Evolutionary conservation across 257 asterid genomes (phyloP).

Genomic region (Solanum ossicruentum): DNA sequence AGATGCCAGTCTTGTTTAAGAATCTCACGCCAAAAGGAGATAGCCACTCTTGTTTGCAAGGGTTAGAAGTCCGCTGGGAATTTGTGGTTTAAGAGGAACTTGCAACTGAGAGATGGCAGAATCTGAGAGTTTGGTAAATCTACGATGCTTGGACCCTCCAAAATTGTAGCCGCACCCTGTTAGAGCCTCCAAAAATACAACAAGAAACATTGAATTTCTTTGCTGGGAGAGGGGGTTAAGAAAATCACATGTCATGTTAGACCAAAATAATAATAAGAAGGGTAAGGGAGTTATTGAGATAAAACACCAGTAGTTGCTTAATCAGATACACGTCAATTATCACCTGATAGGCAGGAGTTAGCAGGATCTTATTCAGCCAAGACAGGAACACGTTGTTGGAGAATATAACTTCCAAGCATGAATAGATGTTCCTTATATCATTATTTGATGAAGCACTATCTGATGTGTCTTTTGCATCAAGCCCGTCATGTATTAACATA

Average conservation of each 20-base stretch:
- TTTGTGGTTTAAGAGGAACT: not conserved
- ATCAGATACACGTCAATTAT: not conserved
- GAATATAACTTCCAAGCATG: slow-evolving; percentile 72
- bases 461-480: slow-evolving; percentile 38
- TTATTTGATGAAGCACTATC: slow-evolving; percentile 30
- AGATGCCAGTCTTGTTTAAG: not conserved
- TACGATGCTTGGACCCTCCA: not conserved
- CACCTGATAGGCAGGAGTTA: slow-evolving; percentile 88
- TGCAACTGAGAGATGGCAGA: not conserved
- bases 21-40: not conserved
- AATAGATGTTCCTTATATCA: slow-evolving; percentile 34
- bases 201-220: not conserved
- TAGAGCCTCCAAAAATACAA: not conserved
- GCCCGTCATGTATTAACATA: slow-evolving; percentile 62
- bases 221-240: not conserved
- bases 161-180: not conserved
- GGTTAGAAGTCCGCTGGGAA: not conserved
- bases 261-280: not conserved
- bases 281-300: not conserved
- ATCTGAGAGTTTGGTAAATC: not conserved
- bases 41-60: not conserved
- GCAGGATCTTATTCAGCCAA: slow-evolving; percentile 78
- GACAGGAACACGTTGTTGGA: slow-evolving; percentile 77
- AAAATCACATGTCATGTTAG: not conserved
- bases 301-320: not conserved